Evolutionary conservation across 176 grass and related monocot genomes (phyloP).

Genomic region (Carex myosuroides): DNA sequence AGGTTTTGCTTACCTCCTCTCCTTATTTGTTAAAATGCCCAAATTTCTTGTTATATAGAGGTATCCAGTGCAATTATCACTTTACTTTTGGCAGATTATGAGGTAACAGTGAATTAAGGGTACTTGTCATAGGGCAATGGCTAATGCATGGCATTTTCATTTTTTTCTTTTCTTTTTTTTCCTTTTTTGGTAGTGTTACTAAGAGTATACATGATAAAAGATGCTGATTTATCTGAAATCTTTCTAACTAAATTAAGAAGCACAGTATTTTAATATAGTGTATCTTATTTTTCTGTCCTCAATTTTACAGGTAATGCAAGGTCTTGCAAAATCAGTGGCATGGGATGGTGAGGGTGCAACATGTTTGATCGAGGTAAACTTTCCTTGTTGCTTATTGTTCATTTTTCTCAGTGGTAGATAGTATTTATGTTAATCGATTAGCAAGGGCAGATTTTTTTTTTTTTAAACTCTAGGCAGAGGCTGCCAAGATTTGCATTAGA

Average conservation of each 20-base stretch:
- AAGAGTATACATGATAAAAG: background rate
- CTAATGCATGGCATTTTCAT: background rate
- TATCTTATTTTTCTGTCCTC: background rate
- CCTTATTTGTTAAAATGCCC: background rate
- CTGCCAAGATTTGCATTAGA: too few relatives aligned
- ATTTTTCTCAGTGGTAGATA: background rate
- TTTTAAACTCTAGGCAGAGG: too few relatives aligned
- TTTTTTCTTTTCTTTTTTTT: background rate
- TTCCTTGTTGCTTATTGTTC: background rate
- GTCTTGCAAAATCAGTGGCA: slow-evolving; percentile 94
- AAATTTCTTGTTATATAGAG: background rate
- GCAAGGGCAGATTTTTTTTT: too few relatives aligned
- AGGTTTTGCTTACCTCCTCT: background rate
- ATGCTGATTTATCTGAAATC: background rate
- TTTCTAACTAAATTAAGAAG: background rate
- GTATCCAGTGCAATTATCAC: background rate
- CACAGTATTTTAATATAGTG: background rate
- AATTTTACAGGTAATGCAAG: slow-evolving; percentile 86
- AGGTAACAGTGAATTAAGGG: background rate
- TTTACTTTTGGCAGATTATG: background rate
- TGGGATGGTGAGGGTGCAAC: slow-evolving; percentile 99
- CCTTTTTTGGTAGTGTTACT: background rate
- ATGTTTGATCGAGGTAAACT: slow-evolving; percentile 86
- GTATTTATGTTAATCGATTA: background rate
- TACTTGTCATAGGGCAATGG: background rate